Conservation (phyloP, 2,329 filamentous ascomycete genomes). For the Fusarium graminum region DNA sequence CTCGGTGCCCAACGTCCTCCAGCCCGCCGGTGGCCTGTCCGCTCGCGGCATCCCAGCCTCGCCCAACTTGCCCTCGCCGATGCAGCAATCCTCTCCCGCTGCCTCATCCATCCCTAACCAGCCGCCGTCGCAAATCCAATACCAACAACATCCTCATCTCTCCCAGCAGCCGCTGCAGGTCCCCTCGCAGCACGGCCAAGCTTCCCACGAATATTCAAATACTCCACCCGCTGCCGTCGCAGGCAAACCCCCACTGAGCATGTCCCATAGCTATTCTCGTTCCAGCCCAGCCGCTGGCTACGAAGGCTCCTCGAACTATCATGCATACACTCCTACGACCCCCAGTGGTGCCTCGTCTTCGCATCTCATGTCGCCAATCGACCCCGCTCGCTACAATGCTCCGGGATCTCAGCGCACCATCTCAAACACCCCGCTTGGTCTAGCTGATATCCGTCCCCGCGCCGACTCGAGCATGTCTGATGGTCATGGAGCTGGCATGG, state of each 20-base stretch:
- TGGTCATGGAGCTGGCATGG: slow-evolving; percentile 70
- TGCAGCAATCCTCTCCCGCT: slow-evolving; percentile 58
- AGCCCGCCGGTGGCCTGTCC: slow-evolving; percentile 63
- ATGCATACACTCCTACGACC: slow-evolving; percentile 73
- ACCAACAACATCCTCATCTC: slow-evolving; percentile 53
- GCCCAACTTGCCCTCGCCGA: slow-evolving; percentile 59
- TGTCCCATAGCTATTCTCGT: slow-evolving; percentile 82
- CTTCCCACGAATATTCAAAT: slow-evolving; percentile 61
- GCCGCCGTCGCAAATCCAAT: slow-evolving; percentile 53
- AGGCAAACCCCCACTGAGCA: slow-evolving; percentile 73
- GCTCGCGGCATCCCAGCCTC: slow-evolving; percentile 55
- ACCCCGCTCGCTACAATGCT: slow-evolving; percentile 66
- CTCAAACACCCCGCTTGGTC: slow-evolving; percentile 88
- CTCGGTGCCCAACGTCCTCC: slow-evolving; percentile 69
- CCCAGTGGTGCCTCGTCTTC: slow-evolving; percentile 68
- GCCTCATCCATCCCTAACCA: slow-evolving; percentile 49
- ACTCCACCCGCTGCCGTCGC: slow-evolving; percentile 58
- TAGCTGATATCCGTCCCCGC: slow-evolving; percentile 90
- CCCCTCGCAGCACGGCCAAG: slow-evolving; percentile 66
- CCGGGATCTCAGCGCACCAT: slow-evolving; percentile 71
- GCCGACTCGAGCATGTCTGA: slow-evolving; percentile 86
- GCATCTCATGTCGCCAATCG: slow-evolving; percentile 74
- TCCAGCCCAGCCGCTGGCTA: slow-evolving; percentile 80
- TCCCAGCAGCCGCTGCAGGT: slow-evolving; percentile 50
- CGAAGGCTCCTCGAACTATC: slow-evolving; percentile 65